Conservation (phyloP, 257 asterid species). For the Rubia yunnanensis region DNA sequence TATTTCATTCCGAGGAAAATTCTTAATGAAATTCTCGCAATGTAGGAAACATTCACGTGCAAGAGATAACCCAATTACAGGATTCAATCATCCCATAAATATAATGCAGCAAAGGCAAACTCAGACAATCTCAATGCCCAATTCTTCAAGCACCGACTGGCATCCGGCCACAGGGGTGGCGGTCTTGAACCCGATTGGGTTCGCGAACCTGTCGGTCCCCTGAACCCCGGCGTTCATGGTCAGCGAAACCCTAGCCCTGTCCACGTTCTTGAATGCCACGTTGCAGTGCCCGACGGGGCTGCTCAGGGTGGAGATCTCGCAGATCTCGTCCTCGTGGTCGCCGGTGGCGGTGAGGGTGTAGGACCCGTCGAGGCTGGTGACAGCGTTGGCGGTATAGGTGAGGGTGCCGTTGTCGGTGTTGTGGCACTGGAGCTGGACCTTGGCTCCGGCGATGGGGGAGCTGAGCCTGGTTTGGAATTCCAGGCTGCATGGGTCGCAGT, state of each 20-base stretch:
- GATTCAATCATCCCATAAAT: background rate
- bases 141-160: conserved; percentile 8
- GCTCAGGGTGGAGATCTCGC: conserved; percentile 22
- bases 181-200: conserved; percentile 33
- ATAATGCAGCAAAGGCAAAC: background rate
- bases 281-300: conserved; percentile 30
- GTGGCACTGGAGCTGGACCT: conserved; percentile 29
- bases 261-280: background rate
- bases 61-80: background rate
- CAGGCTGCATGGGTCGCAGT: conserved; percentile 38
- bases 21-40: background rate
- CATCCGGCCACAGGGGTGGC: conserved; percentile 3
- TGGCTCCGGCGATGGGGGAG: conserved; percentile 18
- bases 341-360: conserved; percentile 23
- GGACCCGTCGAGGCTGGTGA: conserved; percentile 15
- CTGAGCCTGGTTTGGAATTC: conserved; percentile 23
- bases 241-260: conserved; percentile 20
- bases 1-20: background rate
- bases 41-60: background rate
- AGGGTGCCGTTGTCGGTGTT: background rate
- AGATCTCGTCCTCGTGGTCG: conserved; percentile 37
- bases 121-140: conserved; percentile 8
- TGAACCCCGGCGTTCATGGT: conserved; percentile 26
- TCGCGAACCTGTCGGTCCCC: conserved; percentile 20
- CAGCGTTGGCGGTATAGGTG: conserved; percentile 13